These are phyloP conservation scores for Apiotrichum sp. DNA, from an alignment of 1,284 basidiomycete genomes.

Conservation along the genomic window DNA sequence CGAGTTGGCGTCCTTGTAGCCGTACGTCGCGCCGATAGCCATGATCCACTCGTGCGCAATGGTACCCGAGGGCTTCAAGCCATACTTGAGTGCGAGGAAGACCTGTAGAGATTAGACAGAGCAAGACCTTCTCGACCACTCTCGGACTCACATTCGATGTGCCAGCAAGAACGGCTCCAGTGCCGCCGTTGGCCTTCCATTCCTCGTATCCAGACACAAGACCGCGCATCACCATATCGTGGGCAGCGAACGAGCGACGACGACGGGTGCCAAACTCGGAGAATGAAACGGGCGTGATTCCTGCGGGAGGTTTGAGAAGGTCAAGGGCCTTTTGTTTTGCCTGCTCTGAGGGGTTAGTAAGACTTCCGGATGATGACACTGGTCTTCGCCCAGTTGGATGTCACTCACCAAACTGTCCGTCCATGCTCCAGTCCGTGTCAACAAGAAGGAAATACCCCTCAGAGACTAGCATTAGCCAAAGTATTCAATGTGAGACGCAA, in stretches of 20 bases:
- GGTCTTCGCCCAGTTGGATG: background rate
- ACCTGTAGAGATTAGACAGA: slow-evolving; percentile 52
- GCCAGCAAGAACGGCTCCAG: slow-evolving; percentile 61
- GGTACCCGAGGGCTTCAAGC: slow-evolving; percentile 66
- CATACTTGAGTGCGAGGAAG: slow-evolving; percentile 70
- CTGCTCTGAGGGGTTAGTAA: slow-evolving; percentile 44
- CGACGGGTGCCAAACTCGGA: slow-evolving; percentile 93
- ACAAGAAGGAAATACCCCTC: slow-evolving; percentile 56
- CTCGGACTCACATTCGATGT: slow-evolving; percentile 68
- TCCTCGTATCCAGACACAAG: slow-evolving; percentile 62
- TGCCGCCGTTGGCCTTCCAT: slow-evolving; percentile 39
- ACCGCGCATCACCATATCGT: slow-evolving; percentile 69
- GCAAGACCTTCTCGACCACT: background rate
- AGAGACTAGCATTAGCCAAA: slow-evolving; percentile 17
- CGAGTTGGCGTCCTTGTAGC: slow-evolving; percentile 70
- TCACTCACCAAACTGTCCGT: slow-evolving; percentile 60
- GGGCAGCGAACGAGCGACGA: slow-evolving; percentile 69
- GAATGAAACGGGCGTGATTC: slow-evolving; percentile 60
- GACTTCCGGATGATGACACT: too few relatives aligned
- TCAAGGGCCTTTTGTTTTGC: slow-evolving; percentile 66
- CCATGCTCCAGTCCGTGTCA: slow-evolving; percentile 74
- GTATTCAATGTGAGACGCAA: slow-evolving; percentile 50
- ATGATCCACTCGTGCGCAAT: slow-evolving; percentile 97
- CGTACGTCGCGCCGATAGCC: slow-evolving; percentile 76
- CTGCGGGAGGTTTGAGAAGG: slow-evolving; percentile 53